Evolutionary conservation across 331 rosid genomes (phyloP), one percentile per base, ranked within the genome.

Genomic region (Rosa hybrid): DNA sequence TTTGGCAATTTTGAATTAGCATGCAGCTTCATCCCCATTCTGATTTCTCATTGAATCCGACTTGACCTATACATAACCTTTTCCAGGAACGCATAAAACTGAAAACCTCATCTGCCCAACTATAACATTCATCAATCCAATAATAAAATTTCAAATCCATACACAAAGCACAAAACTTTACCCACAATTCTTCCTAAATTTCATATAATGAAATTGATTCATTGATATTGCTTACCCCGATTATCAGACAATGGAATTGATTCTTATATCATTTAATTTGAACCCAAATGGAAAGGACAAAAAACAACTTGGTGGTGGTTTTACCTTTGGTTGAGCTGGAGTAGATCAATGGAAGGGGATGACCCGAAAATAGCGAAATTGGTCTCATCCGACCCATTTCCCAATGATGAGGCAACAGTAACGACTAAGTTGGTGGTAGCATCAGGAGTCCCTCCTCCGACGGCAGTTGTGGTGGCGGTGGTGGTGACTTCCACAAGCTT

Each of bases 401-500:
- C 74, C 44, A 83, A 41, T 17, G 91, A 81, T 34, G 81, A 83
- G 45, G 90, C 80, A 79, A 38, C 48, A 8, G 59, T n/a, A n/a
- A n/a, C n/a, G n/a, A n/a, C n/a, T n/a, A n/a, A n/a, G n/a, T n/a
- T n/a, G n/a, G n/a, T n/a, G n/a, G n/a, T n/a, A n/a, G n/a, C n/a
- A n/a, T n/a, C n/a, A n/a, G n/a, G n/a, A n/a, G n/a, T 62, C 45
- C 78, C 46, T 12, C 69, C 81, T 21, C 78, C 77, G 13, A 8
- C 41, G 25, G 70, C 25, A 30, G 85, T 41, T 53, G 79, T 0
- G 17, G 54, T 0, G 6, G 77, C 9, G 53, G 81, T 56, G 83
- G 82, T 89, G 93, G 97, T 83, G 64, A 76, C 89, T 96, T 96
- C 99, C 99, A 96, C 99, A 92, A 91, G 99, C 97, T 96, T 96